Evolutionary conservation across 352 stramenopile genomes (phyloP).

Genomic region (Globisporangium paroecandrum): DNA sequence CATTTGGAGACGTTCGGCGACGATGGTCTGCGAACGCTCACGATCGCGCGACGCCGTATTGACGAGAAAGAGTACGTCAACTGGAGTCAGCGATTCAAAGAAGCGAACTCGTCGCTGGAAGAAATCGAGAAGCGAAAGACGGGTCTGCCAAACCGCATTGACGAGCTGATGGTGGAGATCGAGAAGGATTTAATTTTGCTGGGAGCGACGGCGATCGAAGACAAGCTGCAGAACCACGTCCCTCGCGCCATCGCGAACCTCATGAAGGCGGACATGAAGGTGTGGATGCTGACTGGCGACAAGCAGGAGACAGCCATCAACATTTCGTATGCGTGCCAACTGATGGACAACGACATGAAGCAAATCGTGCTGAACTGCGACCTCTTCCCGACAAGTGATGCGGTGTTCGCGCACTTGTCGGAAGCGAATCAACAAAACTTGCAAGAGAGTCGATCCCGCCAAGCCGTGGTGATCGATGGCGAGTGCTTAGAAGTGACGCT

Average conservation of each 20-base stretch:
- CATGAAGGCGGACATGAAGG: conserved; percentile 82
- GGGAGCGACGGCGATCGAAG: conserved; percentile 91
- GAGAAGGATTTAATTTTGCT: conserved; percentile 81
- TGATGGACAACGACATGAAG: conserved; percentile 87
- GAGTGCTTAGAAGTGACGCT: conserved; percentile 67
- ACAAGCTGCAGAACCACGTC: conserved; percentile 91
- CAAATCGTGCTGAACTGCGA: conserved; percentile 68
- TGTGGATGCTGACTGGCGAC: conserved; percentile 94
- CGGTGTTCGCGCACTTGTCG: conserved; percentile 31
- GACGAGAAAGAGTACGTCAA: conserved; percentile 50
- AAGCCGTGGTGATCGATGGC: conserved; percentile 67
- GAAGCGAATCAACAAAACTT: conserved; percentile 32
- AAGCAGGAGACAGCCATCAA: conserved; percentile 95
- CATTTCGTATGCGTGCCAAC: conserved; percentile 88
- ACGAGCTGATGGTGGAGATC: conserved; percentile 71
- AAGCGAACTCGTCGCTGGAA: conserved; percentile 61
- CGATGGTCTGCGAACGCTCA: conserved; percentile 82
- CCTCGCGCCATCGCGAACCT: conserved; percentile 84
- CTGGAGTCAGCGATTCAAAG: conserved; percentile 67
- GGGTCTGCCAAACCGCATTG: conserved; percentile 58
- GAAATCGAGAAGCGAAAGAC: conserved; percentile 83
- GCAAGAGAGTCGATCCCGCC: conserved; percentile 24
- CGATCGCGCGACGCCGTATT: conserved; percentile 63
- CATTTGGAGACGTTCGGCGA: conserved; percentile 81
- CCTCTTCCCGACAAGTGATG: conserved; percentile 50